A percentile compares a stretch with the other conserved stretches of the same genome.
Evolutionary conservation across 192 early-diverging fungal genomes (phyloP).

Genomic region (Tieghemiomyces parasiticus): DNA sequence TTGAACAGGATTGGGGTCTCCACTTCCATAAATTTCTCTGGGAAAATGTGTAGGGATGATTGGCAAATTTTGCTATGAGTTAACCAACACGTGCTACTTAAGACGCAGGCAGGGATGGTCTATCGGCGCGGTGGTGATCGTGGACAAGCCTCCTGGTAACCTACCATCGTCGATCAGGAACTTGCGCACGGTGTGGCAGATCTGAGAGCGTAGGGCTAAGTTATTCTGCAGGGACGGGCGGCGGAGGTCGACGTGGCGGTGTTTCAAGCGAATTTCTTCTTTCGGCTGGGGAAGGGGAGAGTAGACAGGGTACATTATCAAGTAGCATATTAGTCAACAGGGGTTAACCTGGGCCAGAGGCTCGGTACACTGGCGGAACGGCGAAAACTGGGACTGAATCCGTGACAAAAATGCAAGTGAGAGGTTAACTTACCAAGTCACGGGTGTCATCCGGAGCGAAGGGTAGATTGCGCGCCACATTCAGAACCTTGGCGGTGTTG

Average conservation of each 20-base stretch:
- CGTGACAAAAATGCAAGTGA: neutral
- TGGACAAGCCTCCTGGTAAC: too few species aligned
- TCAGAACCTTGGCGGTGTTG: constrained; percentile 41
- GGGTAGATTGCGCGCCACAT: constrained; percentile 44
- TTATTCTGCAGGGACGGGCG: constrained; percentile 59
- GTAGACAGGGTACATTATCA: too few species aligned
- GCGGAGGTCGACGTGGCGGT: constrained; percentile 72
- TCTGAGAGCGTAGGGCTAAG: constrained; percentile 47
- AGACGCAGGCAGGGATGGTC: too few species aligned
- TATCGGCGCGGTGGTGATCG: too few species aligned
- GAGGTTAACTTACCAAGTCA: constrained; percentile 23
- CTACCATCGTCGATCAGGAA: constrained; percentile 48
- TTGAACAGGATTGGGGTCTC: constrained; percentile 87
- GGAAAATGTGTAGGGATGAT: too few species aligned
- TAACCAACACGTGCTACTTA: too few species aligned
- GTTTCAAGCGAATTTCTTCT: constrained; percentile 58
- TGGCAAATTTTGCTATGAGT: too few species aligned
- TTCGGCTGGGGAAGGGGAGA: too few species aligned
- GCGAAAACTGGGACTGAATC: neutral
- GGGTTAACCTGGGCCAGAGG: constrained; percentile 16
- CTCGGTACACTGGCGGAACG: neutral
- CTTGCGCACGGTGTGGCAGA: constrained; percentile 48
- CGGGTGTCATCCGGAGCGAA: constrained; percentile 36
- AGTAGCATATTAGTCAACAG: too few species aligned
- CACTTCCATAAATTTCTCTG: constrained; percentile 68